These are phyloP conservation scores for Colletotrichum chlorophyti DNA, from an alignment of 2,329 filamentous ascomycete genomes.

Conservation along the genomic window DNA sequence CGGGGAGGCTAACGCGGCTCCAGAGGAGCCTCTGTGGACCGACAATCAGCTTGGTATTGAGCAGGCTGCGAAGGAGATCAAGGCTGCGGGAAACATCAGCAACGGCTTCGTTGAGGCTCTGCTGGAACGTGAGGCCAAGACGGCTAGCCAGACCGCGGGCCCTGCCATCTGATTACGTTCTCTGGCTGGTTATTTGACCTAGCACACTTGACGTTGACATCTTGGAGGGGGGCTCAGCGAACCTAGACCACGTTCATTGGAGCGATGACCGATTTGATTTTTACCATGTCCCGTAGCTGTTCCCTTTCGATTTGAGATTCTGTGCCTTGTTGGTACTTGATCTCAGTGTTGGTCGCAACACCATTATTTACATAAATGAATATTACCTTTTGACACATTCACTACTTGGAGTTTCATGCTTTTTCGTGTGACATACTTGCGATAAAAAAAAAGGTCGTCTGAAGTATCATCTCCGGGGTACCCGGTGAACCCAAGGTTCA, in stretches of 20 bases:
- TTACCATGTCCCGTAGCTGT: conserved; percentile 11
- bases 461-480: too few relatives aligned
- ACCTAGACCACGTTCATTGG: conserved; percentile 38
- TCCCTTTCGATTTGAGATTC: conserved; percentile 23
- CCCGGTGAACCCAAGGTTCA: too few relatives aligned
- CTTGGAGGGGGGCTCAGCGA: conserved; percentile 22
- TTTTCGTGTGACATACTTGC: not conserved
- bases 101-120: conserved; percentile 63
- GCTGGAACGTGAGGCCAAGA: conserved; percentile 59
- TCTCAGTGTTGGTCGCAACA: conserved; percentile 28
- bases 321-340: not conserved
- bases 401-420: not conserved
- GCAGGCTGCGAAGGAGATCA: conserved; percentile 68
- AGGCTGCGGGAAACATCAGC: conserved; percentile 46
- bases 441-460: not conserved
- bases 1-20: conserved; percentile 70
- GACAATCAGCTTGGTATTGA: conserved; percentile 84
- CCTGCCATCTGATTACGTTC: conserved; percentile 34
- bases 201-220: conserved; percentile 19
- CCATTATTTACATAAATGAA: conserved; percentile 23
- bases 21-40: conserved; percentile 84
- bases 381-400: conserved; percentile 10
- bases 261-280: conserved; percentile 33
- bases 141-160: conserved; percentile 36
- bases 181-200: not conserved